phyloP scores from a whole-genome alignment of 2,329 filamentous ascomycete genomes.

The Penicillium sp. region DNA sequence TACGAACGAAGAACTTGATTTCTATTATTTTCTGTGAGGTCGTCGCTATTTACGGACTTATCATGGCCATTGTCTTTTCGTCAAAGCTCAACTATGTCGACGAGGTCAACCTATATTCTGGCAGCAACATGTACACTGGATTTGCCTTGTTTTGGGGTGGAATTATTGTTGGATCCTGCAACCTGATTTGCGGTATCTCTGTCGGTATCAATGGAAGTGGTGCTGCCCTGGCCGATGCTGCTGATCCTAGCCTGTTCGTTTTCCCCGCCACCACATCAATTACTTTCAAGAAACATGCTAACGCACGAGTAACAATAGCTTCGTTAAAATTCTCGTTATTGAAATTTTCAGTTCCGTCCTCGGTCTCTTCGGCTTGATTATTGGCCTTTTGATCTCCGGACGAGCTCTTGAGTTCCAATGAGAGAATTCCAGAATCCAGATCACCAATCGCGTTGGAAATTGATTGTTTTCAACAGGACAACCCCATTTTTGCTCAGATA shows the following conservation, averaged over 20 bases:
- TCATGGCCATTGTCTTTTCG: slow-evolving; percentile 98
- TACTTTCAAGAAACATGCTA: slow-evolving; percentile 4
- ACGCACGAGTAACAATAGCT: slow-evolving; percentile 51
- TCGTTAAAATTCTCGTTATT: slow-evolving; percentile 97
- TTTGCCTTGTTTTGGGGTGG: slow-evolving; percentile 96
- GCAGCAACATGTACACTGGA: slow-evolving; percentile 85
- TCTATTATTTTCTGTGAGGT: slow-evolving; percentile 99
- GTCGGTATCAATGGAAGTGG: slow-evolving; percentile 98
- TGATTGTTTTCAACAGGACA: background rate
- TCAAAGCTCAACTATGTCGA: slow-evolving; percentile 70
- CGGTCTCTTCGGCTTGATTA: slow-evolving; percentile 91
- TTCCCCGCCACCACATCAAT: background rate
- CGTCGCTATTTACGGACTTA: slow-evolving; percentile 98
- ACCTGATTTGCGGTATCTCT: slow-evolving; percentile 90
- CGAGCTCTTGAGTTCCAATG: slow-evolving; percentile 71
- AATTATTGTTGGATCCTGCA: slow-evolving; percentile 90
- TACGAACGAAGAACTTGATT: slow-evolving; percentile 98
- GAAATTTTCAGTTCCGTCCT: slow-evolving; percentile 99
- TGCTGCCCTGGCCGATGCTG: slow-evolving; percentile 91
- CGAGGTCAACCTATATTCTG: slow-evolving; percentile 64
- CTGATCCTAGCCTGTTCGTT: slow-evolving; percentile 80
- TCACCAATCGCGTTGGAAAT: background rate
- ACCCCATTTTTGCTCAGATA: background rate
- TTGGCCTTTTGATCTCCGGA: slow-evolving; percentile 81
- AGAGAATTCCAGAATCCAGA: slow-evolving; percentile 15